These are phyloP conservation scores for Alternaria sp. DNA, from an alignment of 2,329 filamentous ascomycete genomes.

Conservation along the genomic window DNA sequence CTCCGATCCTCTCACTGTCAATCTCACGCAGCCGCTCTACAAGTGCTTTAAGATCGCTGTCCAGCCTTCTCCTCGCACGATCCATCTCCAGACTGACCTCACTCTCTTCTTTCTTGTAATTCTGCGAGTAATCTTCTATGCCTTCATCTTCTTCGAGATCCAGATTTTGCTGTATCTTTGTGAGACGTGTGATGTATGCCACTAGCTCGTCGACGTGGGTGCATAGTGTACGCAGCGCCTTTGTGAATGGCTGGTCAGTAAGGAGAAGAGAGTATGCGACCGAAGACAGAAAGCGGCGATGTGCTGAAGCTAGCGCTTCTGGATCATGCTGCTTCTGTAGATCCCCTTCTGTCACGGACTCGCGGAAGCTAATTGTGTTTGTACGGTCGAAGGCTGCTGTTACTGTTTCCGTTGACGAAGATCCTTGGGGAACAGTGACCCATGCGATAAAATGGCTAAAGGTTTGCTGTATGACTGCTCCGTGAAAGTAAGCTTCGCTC, in stretches of 20 bases:
- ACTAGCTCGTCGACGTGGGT: conserved; percentile 82
- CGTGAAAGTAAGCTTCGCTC: conserved; percentile 86
- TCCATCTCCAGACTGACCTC: conserved; percentile 72
- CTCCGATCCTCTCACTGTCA: conserved; percentile 60
- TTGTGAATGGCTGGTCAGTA: conserved; percentile 69
- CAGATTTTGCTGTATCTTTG: conserved; percentile 77
- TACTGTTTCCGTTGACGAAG: conserved; percentile 2
- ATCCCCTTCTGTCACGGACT: conserved; percentile 2
- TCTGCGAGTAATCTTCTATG: conserved; percentile 66
- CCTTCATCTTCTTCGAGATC: conserved; percentile 85
- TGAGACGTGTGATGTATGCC: conserved; percentile 76
- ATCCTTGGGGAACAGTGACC: conserved; percentile 60
- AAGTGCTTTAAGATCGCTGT: conserved; percentile 70
- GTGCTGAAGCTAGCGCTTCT: conserved; percentile 81
- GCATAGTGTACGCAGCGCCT: conserved; percentile 71
- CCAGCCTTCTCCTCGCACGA: conserved; percentile 70
- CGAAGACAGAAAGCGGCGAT: conserved; percentile 76
- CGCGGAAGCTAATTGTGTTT: conserved; percentile 13
- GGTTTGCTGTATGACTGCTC: conserved; percentile 81
- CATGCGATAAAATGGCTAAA: conserved; percentile 83
- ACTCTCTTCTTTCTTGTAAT: conserved; percentile 72
- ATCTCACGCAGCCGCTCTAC: conserved; percentile 66
- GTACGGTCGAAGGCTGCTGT: conserved; percentile 14
- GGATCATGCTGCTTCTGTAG: conserved; percentile 71
- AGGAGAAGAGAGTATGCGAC: conserved; percentile 73